Base-by-base conservation (phyloP, 176 grass and related monocot species). In the Neostapfia colusana region DNA sequence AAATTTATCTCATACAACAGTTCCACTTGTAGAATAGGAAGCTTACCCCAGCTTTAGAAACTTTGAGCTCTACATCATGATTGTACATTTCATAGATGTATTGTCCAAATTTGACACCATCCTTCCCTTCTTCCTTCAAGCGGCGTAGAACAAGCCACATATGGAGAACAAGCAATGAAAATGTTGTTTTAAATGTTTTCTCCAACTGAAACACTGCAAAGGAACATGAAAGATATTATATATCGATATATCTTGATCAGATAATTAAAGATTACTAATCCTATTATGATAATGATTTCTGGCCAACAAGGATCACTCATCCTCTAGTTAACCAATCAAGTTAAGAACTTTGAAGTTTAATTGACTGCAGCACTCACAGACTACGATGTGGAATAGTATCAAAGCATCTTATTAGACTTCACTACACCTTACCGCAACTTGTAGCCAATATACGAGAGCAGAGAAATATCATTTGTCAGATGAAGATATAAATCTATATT, bases 131-230 rank as follows among this genome's bases (percentile, higher is more conserved):
- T 90, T 92, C 89, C 76, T 90, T 99, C 70, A 88, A 90, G 46
- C 95, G 87, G 72, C 83, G 87, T 63, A 99, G 87, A 69, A 99
- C 67, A 53, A 99, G 91, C 91, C 95, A 99, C 91, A 95, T 95
- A 76, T 99, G 89, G 65, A 99, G 95, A 77, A 95, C 87, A 84
- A 99, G 95, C 75, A 99, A 84, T 2, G 91, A 90, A 92, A 95
- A 95, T 67, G 95, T 99, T 67, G 95, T 99, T 82, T 95, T 99
- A 80, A 99, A 99, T 74, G 95, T 95, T 91, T 95, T 95, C 82
- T 99, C 95, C 91, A 99, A 83, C 79, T 92, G 81, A 90, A 95
- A 99, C 70, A 92, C 95, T 99, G 89, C 81, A 84, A 88, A 75
- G 45, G 42, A 26, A 69, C 53, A 64, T 73, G 64, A 39, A 36